Conservation (phyloP, 164 flowering plant genomes). For the Hamamelis virginiana region DNA sequence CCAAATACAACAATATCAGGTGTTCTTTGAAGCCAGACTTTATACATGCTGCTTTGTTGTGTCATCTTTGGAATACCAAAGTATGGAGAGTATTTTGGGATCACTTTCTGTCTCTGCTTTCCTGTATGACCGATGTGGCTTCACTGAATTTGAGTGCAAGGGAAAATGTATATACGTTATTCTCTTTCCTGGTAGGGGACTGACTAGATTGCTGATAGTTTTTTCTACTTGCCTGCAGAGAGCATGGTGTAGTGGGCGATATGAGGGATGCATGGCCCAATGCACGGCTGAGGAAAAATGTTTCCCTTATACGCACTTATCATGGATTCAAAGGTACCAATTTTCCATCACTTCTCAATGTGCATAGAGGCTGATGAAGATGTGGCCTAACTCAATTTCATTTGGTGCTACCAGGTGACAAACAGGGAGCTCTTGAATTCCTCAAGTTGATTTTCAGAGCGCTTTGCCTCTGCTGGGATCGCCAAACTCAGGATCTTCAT, state of each 20-base stretch:
- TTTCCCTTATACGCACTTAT: constrained; percentile 75
- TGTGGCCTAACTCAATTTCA: not conserved
- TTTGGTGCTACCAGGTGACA: constrained; percentile 58
- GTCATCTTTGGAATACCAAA: no score
- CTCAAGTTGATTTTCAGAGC: constrained; percentile 84
- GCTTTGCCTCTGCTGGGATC: constrained; percentile 98
- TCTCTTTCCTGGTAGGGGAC: not conserved
- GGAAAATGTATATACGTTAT: not conserved
- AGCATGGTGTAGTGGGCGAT: constrained; percentile 94
- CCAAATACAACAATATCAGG: no score
- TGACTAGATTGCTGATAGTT: not conserved
- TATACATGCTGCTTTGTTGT: no score
- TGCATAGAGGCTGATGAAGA: not conserved
- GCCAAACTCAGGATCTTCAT: constrained; percentile 95
- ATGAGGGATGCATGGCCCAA: constrained; percentile 98
- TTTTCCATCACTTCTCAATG: not conserved
- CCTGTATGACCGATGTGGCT: no score
- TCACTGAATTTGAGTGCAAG: not conserved
- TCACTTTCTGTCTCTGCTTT: no score
- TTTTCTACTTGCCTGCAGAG: constrained; percentile 42
- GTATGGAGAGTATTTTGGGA: no score
- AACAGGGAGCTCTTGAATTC: constrained; percentile 81
- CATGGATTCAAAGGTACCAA: constrained; percentile 91
- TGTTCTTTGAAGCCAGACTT: no score
- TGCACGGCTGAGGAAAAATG: constrained; percentile 88